Percentiles rank a stretch among this genome's conserved stretches.
Conservation (phyloP, 345 rosid species). For the Kandelia obovata region DNA sequence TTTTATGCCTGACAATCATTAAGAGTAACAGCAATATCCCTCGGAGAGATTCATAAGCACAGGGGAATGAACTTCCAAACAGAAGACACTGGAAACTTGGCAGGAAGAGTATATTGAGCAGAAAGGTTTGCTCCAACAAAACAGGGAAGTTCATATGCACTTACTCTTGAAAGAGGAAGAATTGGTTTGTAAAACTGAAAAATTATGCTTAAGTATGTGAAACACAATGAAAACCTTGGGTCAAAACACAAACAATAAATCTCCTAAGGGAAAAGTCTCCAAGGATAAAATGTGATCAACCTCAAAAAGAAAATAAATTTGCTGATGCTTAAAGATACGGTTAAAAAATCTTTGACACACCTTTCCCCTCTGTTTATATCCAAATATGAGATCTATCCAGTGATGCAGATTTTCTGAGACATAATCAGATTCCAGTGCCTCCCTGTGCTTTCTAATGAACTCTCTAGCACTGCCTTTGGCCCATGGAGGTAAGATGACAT, state of each 20-base stretch:
- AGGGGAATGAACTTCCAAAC: no score
- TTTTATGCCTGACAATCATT: no score
- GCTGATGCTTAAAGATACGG: neutral
- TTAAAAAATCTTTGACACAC: conserved; percentile 29
- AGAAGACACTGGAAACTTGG: no score
- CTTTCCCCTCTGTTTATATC: conserved; percentile 97
- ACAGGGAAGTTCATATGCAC: no score
- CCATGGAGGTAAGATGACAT: conserved; percentile 94
- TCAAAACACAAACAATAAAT: neutral
- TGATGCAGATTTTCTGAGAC: conserved; percentile 97
- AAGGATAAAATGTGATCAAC: neutral
- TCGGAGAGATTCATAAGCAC: no score
- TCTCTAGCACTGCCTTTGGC: conserved; percentile 91
- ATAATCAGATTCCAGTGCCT: conserved; percentile 91
- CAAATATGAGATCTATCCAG: conserved; percentile 99
- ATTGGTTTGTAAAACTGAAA: no score
- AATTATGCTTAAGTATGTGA: no score
- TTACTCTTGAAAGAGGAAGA: no score
- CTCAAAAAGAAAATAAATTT: neutral
- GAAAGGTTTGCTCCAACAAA: no score
- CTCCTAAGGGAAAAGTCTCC: neutral
- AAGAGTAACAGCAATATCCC: no score
- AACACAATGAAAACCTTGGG: neutral
- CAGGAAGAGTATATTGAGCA: no score
- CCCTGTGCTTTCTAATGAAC: conserved; percentile 87